Base-by-base conservation (phyloP, 345 rosid genomes). In the Pugionium dolabratum region DNA sequence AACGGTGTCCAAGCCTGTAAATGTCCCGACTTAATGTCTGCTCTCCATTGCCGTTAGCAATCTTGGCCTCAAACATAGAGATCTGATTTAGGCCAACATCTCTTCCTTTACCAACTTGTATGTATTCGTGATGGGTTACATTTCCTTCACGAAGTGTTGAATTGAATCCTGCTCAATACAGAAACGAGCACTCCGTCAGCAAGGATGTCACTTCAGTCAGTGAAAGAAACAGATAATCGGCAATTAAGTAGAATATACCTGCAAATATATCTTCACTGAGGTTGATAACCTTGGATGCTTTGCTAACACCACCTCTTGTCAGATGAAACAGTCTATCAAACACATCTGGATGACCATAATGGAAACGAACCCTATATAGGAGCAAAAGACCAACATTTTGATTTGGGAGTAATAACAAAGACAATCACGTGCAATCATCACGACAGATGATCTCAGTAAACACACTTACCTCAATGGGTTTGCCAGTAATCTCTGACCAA, bases 71-170 rank as follows among this genome's bases (percentile, higher is more conserved):
- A 59, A 95, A 95, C 96, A 91, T 84, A n/a, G 99, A 95, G 67
- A 95, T 95, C 78, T 95, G 98, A 70, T 95, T 95, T 43, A 95
- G 88, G n/a, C 99, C 98, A 72, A 95, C 99, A 78, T 91, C 98
- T 75, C 99, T 89, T 37, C 98, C 99, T 79, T 95, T 95, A 49
- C 99, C 99, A 46, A 95, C 99, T 85, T 95, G 99, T 78, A 89
- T 91, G 75, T 95, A 95, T 52, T 95, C 99, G 52, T 95, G 99
- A 83, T 95, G 99, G 33, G 99, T 95, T 51, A 95, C 96, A 83
- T 95, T 95, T 69, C 99, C 99, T 85, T 91, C 94, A 40, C 99
- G 99, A 41, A 95, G 99, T 6, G 99, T 95, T 56, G 99, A 91
- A 76, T 91, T 91, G 82, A 89, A 95, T 45, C 99, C 99, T 95